Percentiles rank a stretch among this genome's conserved stretches.
Evolutionary conservation across 2,329 filamentous ascomycete species (phyloP).

Genomic region (Diaporthe sp.): DNA sequence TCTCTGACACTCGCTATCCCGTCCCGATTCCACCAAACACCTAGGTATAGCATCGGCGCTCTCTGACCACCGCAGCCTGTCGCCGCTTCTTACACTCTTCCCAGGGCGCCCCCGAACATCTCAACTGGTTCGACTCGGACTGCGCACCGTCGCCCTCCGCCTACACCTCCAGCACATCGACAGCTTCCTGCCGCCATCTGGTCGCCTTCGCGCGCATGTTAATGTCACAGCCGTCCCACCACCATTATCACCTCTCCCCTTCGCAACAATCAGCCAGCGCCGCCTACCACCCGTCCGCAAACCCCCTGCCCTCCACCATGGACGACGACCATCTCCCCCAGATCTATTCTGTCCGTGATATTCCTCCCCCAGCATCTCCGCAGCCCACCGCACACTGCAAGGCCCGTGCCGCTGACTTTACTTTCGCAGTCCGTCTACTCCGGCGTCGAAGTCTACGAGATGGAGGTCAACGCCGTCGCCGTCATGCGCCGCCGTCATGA

Average conservation of each 20-base stretch:
- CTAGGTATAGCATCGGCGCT: slow-evolving; percentile 55
- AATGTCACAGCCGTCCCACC: slow-evolving; percentile 44
- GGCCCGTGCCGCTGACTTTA: slow-evolving; percentile 4
- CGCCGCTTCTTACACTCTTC: slow-evolving; percentile 29
- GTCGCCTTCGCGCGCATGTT: slow-evolving; percentile 42
- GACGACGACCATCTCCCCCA: slow-evolving; percentile 62
- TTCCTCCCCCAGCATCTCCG: slow-evolving; percentile 18
- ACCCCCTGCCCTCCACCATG: slow-evolving; percentile 50
- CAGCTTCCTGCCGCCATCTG: slow-evolving; percentile 42
- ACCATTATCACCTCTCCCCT: slow-evolving; percentile 59
- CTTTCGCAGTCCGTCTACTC: slow-evolving; percentile 83
- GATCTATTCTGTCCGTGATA: slow-evolving; percentile 70
- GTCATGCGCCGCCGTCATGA: slow-evolving; percentile 97
- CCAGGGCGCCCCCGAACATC: slow-evolving; percentile 15
- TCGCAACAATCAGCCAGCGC: slow-evolving; percentile 61
- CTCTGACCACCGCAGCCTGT: slow-evolving; percentile 44
- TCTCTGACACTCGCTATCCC: slow-evolving; percentile 15
- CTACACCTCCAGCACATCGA: neutral
- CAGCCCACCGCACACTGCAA: slow-evolving; percentile 36
- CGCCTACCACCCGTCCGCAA: slow-evolving; percentile 57
- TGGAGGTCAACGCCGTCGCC: slow-evolving; percentile 93
- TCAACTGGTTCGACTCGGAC: neutral
- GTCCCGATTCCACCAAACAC: neutral
- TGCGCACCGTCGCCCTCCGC: slow-evolving; percentile 22
- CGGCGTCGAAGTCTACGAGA: slow-evolving; percentile 96